These are phyloP conservation scores for Amanita pseudoporphyria DNA, from an alignment of 768 basidiomycete species.

Conservation along the genomic window DNA sequence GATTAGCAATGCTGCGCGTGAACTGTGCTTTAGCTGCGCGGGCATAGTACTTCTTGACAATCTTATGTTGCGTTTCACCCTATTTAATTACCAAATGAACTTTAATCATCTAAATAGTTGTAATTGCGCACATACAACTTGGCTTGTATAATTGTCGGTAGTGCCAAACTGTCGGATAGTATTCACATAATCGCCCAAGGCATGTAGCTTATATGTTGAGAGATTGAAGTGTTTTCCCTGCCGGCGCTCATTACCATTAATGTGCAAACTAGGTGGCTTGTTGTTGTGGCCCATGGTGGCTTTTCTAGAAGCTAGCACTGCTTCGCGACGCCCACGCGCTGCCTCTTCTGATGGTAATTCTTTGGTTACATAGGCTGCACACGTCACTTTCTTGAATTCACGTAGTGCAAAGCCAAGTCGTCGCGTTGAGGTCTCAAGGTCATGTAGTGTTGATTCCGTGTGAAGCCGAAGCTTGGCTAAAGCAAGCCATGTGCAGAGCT, in stretches of 20 bases:
- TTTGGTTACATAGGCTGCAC: constrained; percentile 5
- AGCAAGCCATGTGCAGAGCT: constrained; percentile 26
- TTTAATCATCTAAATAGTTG: not conserved
- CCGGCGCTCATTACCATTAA: too few species aligned
- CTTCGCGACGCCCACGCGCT: not conserved
- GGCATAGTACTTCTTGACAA: not conserved
- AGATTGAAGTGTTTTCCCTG: too few species aligned
- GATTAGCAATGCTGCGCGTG: not conserved
- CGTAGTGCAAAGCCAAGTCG: constrained; percentile 19
- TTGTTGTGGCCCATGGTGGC: too few species aligned
- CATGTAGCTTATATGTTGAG: constrained; percentile 13
- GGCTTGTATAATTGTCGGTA: constrained; percentile 27
- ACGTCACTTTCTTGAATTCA: constrained; percentile 17
- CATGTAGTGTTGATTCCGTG: too few species aligned
- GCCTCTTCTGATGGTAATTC: not conserved
- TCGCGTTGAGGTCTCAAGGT: constrained; percentile 28
- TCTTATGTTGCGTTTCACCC: not conserved
- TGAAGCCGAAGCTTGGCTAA: too few species aligned
- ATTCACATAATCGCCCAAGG: constrained; percentile 22
- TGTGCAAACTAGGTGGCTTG: too few species aligned
- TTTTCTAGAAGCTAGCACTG: too few species aligned
- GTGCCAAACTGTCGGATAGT: constrained; percentile 20
- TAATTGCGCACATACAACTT: constrained; percentile 16
- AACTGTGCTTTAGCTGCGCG: not conserved
- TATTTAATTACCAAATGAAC: not conserved